These are phyloP conservation scores for Lyophyllum shimeji DNA, from an alignment of 768 basidiomycete species.

Conservation along the genomic window DNA sequence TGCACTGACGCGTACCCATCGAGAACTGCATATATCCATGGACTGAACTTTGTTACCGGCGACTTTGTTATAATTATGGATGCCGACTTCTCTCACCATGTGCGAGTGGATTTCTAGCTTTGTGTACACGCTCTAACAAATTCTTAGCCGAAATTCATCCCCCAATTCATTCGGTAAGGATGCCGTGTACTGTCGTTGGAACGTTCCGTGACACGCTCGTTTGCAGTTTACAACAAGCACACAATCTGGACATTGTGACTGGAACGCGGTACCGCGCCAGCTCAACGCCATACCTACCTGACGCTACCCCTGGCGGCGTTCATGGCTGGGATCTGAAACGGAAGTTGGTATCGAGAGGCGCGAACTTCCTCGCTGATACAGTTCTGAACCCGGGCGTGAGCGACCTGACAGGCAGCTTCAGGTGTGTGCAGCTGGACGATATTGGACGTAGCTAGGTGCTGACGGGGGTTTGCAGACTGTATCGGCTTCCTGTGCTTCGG, in stretches of 20 bases:
- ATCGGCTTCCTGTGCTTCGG: constrained; percentile 71
- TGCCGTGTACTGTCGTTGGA: neutral
- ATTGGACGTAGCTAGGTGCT: neutral
- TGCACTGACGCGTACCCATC: constrained; percentile 2
- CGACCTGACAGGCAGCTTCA: constrained; percentile 89
- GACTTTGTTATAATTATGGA: constrained; percentile 98
- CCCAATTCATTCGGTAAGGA: constrained; percentile 82
- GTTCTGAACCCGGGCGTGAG: constrained; percentile 84
- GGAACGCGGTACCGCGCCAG: constrained; percentile 82
- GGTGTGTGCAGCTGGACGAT: constrained; percentile 43
- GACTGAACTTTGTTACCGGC: constrained; percentile 84
- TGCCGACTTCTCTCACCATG: constrained; percentile 94
- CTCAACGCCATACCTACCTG: constrained; percentile 53
- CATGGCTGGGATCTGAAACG: constrained; percentile 92
- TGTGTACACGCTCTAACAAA: neutral
- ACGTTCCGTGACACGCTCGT: neutral
- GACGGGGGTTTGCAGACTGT: constrained; percentile 50
- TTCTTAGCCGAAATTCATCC: constrained; percentile 87
- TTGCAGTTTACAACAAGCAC: constrained; percentile 73
- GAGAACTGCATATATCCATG: constrained; percentile 86
- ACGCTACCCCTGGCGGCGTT: constrained; percentile 78
- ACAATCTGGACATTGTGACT: constrained; percentile 90
- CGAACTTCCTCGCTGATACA: constrained; percentile 88
- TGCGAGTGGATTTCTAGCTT: constrained; percentile 32
- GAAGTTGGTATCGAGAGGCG: constrained; percentile 84